phyloP scores from a whole-genome alignment of 179 eudicot species.

The Spinacia oleracea region DNA sequence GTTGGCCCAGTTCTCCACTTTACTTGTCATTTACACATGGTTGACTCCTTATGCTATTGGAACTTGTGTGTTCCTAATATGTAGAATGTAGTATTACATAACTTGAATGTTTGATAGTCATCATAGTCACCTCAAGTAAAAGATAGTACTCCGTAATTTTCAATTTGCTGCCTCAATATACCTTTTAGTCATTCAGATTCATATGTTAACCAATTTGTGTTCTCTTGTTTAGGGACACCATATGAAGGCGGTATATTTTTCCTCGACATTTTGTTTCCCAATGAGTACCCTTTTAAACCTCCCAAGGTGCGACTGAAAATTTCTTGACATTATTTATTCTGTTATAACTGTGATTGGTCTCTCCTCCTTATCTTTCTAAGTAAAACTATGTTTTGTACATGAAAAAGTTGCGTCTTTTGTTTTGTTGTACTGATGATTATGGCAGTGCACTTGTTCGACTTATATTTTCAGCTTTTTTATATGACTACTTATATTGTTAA shows the following conservation, averaged over 20 bases:
- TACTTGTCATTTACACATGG: too few species aligned
- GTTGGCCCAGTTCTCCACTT: too few species aligned
- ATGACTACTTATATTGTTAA: too few species aligned
- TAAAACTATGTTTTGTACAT: not conserved
- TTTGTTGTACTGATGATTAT: not conserved
- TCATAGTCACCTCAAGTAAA: not conserved
- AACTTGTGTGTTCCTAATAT: too few species aligned
- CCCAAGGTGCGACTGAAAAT: conserved; percentile 55
- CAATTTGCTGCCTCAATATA: not conserved
- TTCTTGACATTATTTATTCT: not conserved
- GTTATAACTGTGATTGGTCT: not conserved
- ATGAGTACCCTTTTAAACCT: conserved; percentile 91
- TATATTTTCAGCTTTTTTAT: not conserved
- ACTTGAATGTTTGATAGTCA: not conserved
- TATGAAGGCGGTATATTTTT: conserved; percentile 90
- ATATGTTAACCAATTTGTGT: not conserved
- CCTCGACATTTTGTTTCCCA: conserved; percentile 79
- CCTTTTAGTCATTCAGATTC: not conserved
- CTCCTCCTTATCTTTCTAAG: not conserved
- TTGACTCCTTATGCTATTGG: too few species aligned
- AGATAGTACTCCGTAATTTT: not conserved
- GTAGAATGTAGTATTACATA: too few species aligned
- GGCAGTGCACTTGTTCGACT: not conserved
- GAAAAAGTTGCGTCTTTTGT: not conserved
- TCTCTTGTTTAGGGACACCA: conserved; percentile 61